Evolutionary conservation across 495 filamentous ascomycete genomes (phyloP), one percentile per base, ranked within the genome.

Genomic region (Chaetomium tenue): DNA sequence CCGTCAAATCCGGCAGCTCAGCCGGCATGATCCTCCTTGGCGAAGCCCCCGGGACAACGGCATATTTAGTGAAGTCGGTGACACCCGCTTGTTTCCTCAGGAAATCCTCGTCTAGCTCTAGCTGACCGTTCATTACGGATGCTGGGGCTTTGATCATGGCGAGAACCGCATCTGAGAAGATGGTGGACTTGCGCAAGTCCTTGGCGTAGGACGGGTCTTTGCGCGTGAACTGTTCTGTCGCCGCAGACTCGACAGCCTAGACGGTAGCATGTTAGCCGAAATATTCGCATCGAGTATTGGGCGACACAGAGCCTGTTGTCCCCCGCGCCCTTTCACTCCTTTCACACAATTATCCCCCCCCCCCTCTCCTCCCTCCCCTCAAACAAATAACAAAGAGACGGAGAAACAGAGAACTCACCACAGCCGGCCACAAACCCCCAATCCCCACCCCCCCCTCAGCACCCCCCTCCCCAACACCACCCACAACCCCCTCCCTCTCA

Each of bases 81-180:
- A 93, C 78, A 2, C 86, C 85, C n/a, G 67, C 78, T 53, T 87
- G 75, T 28, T 82, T 76, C 25, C 89, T 79, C 30, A 96, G 80
- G 67, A 92, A 93, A 71, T 96, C 91, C 70, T 96, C 91, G 66
- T 96, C 91, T 1, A 92, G 84, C 44, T 86, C 80, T 5, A 93
- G 75, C 11, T 85, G 76, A 0, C 91, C 91, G 70, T 91, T 95
- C 22, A 95, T 86, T 13, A 61, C 72, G 3, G 75, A 40, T 0
- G 83, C 74, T 0, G 89, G 87, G 0, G 89, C 86, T 13, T 77
- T 74, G 2, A 96, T 75, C 77, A 96, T 89, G 0, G 84, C 88
- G 1, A 94, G 71, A 5, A 95, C 85, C 0, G 91, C 91, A 70
- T 93, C 90, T 1, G 89, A 88, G 75, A 89, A 95, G 58, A 95